Evolutionary conservation across 257 asterid species (phyloP).

Genomic region (Ocimum tenuiflorum): DNA sequence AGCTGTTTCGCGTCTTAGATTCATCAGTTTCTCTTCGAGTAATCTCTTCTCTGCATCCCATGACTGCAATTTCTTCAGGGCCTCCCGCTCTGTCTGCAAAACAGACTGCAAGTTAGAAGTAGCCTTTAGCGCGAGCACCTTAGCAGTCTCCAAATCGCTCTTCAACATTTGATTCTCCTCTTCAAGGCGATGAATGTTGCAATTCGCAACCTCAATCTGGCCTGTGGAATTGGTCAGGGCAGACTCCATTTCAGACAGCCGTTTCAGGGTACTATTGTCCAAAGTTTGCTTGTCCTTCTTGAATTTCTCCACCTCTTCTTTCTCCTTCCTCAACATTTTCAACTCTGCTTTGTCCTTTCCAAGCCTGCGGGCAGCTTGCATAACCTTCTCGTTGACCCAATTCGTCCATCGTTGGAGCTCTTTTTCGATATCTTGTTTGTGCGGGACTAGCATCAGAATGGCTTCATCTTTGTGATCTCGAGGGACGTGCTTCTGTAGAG

Average conservation of each 20-base stretch:
- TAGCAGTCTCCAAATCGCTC: conserved; percentile 39
- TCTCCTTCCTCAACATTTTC: conserved; percentile 66
- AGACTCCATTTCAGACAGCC: conserved; percentile 59
- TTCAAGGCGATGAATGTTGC: conserved; percentile 35
- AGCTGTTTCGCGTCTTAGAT: conserved; percentile 23
- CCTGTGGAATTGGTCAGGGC: conserved; percentile 41
- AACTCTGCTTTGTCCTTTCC: conserved; percentile 52
- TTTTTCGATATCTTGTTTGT: conserved; percentile 34
- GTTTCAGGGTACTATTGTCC: conserved; percentile 52
- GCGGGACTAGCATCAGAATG: conserved; percentile 34
- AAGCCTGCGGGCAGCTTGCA: conserved; percentile 65
- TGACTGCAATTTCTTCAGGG: conserved; percentile 38
- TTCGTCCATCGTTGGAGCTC: conserved; percentile 52
- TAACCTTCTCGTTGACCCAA: conserved; percentile 70
- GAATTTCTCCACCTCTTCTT: conserved; percentile 44
- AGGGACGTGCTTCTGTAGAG: conserved; percentile 38
- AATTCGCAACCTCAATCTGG: conserved; percentile 39
- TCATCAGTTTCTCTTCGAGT: conserved; percentile 33
- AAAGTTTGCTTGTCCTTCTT: conserved; percentile 47
- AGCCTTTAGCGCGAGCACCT: conserved; percentile 21
- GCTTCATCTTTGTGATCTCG: conserved; percentile 46
- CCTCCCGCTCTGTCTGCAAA: conserved; percentile 43
- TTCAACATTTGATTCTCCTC: conserved; percentile 37
- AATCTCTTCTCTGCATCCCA: conserved; percentile 37
- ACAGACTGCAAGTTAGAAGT: conserved; percentile 36